These are phyloP conservation scores for Periconia macrospinosa DNA, from an alignment of 2,329 filamentous ascomycete species.

Conservation along the genomic window DNA sequence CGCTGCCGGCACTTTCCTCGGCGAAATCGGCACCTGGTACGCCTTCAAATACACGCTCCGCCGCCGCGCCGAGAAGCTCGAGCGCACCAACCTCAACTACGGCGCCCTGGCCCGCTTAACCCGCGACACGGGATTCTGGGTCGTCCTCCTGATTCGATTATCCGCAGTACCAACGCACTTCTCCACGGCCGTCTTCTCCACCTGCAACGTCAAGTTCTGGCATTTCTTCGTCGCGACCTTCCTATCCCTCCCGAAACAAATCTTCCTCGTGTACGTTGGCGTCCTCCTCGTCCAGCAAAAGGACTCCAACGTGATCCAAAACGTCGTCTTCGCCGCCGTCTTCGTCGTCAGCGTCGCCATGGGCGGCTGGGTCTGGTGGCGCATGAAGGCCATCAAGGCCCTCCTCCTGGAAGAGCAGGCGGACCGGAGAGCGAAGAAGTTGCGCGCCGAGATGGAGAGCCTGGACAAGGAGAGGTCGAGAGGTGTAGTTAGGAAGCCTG, in stretches of 20 bases:
- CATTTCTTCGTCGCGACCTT: slow-evolving; percentile 38
- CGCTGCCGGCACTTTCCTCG: slow-evolving; percentile 38
- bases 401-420: slow-evolving; percentile 37
- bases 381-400: slow-evolving; percentile 38
- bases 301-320: slow-evolving; percentile 27
- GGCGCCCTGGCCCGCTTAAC: slow-evolving; percentile 39
- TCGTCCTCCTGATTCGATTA: slow-evolving; percentile 38
- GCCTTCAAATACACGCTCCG: slow-evolving; percentile 38
- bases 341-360: slow-evolving; percentile 33
- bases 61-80: slow-evolving; percentile 31
- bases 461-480: slow-evolving; percentile 5
- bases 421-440: slow-evolving; percentile 19
- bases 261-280: slow-evolving; percentile 40
- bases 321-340: slow-evolving; percentile 32
- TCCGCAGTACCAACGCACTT: slow-evolving; percentile 40
- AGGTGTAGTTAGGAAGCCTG: neutral
- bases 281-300: slow-evolving; percentile 33
- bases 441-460: slow-evolving; percentile 5
- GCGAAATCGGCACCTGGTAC: slow-evolving; percentile 41
- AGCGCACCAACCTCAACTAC: slow-evolving; percentile 40
- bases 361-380: slow-evolving; percentile 36
- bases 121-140: slow-evolving; percentile 37
- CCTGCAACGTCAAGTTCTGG: slow-evolving; percentile 42
- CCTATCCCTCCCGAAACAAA: slow-evolving; percentile 38
- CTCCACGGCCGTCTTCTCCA: slow-evolving; percentile 39